phyloP scores from a whole-genome alignment of 31 red algal genomes.

The Porphyra umbilicalis region DNA sequence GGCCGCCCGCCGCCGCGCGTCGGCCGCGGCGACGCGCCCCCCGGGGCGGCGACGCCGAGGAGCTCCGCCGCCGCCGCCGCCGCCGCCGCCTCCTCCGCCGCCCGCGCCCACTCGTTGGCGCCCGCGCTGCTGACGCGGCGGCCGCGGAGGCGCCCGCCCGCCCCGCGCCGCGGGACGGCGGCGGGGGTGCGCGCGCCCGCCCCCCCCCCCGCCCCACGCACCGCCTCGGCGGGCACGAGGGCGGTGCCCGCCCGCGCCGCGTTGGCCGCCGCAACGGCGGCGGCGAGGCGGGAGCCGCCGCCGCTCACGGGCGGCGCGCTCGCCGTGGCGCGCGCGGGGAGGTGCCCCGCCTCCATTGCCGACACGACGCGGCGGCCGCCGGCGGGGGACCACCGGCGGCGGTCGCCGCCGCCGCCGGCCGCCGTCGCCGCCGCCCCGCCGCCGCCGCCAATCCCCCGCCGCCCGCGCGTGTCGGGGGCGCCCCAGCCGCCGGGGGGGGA shows the following conservation, averaged over 20 bases:
- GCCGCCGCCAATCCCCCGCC: background rate
- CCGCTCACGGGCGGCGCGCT: background rate
- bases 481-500: no score
- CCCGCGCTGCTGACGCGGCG: background rate
- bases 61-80: background rate
- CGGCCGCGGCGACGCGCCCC: background rate
- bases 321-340: background rate
- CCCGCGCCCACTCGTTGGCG: background rate
- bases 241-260: background rate
- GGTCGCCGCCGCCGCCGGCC: background rate
- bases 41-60: background rate
- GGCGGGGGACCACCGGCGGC: no score
- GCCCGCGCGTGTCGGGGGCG: no score
- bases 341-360: background rate
- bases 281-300: background rate
- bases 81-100: background rate
- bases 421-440: background rate
- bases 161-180: background rate
- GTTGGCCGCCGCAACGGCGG: background rate
- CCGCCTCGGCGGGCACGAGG: background rate
- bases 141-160: background rate
- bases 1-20: background rate
- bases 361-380: background rate
- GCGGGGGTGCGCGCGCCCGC: no score
- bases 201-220: background rate